Percentiles rank a stretch among this genome's conserved stretches.
Conservation (phyloP, 2,329 filamentous ascomycete species). For the Plenodomus tracheiphilus region DNA sequence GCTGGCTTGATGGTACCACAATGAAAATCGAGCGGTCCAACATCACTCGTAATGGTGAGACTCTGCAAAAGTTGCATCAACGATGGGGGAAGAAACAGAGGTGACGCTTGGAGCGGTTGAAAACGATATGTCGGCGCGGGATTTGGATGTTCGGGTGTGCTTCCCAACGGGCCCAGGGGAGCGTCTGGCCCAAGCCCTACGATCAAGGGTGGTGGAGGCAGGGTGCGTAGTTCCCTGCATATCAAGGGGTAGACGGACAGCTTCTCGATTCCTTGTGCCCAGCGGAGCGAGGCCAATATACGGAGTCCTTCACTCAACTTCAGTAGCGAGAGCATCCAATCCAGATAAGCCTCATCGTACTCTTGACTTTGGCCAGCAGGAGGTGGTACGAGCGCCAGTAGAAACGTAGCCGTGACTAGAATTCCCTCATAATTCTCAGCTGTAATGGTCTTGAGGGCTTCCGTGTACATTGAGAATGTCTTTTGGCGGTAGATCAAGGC, state of each 20-base stretch:
- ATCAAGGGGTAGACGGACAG: constrained; percentile 34
- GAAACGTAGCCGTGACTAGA: constrained; percentile 28
- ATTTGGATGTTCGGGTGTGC: constrained; percentile 29
- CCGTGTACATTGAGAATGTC: constrained; percentile 29
- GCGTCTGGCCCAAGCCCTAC: constrained; percentile 2
- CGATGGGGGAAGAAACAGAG: constrained; percentile 34
- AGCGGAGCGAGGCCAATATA: constrained; percentile 33
- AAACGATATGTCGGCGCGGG: constrained; percentile 27
- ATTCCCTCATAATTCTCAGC: constrained; percentile 37
- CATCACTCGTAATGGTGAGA: constrained; percentile 13
- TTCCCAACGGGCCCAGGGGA: constrained; percentile 12
- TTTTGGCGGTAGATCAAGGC: constrained; percentile 32
- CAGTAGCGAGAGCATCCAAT: constrained; percentile 30
- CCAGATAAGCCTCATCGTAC: constrained; percentile 14
- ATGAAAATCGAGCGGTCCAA: constrained; percentile 24
- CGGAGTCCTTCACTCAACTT: constrained; percentile 38
- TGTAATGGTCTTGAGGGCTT: constrained; percentile 33
- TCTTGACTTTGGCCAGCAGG: constrained; percentile 8
- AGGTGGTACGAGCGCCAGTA: constrained; percentile 24
- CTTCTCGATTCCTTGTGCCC: constrained; percentile 37
- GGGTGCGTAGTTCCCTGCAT: constrained; percentile 27
- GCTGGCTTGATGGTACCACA: constrained; percentile 24
- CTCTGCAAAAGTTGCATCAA: constrained; percentile 27
- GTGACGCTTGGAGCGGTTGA: constrained; percentile 5
- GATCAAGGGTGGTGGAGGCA: constrained; percentile 33